A percentile compares a stretch with the other conserved stretches of the same genome.
Conservation (phyloP, 2,329 filamentous ascomycete species). For the Harringtonia aguacate region DNA sequence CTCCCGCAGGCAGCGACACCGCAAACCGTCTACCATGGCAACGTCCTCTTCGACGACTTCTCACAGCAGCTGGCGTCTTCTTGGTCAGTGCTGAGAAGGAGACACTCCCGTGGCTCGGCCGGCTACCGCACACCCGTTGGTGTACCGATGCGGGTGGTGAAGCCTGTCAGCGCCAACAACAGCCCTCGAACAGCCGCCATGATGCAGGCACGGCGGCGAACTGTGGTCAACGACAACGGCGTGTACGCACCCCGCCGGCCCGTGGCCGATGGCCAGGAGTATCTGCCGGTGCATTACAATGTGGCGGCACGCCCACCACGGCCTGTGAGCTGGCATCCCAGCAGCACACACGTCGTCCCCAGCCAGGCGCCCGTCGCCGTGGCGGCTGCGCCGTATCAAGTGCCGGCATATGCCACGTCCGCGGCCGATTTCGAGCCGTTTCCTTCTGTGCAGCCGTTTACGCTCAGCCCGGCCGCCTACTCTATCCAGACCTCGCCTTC, state of each 20-base stretch:
- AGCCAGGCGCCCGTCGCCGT: conserved; percentile 16
- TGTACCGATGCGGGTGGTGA: conserved; percentile 50
- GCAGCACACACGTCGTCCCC: conserved; percentile 35
- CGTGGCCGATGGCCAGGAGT: too few species aligned
- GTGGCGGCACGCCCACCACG: conserved; percentile 27
- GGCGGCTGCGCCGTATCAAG: not conserved
- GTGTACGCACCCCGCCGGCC: too few species aligned
- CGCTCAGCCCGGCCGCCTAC: conserved; percentile 42
- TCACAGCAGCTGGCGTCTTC: conserved; percentile 41
- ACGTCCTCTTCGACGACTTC: conserved; percentile 38
- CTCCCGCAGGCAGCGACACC: conserved; percentile 11
- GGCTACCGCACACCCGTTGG: conserved; percentile 34
- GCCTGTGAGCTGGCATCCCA: conserved; percentile 67
- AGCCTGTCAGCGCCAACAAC: conserved; percentile 52
- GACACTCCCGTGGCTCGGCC: conserved; percentile 37
- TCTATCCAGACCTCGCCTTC: conserved; percentile 48
- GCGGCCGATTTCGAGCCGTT: conserved; percentile 22
- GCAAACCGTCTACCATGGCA: conserved; percentile 15
- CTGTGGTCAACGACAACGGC: conserved; percentile 37
- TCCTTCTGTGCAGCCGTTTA: conserved; percentile 30
- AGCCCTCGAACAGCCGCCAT: conserved; percentile 47
- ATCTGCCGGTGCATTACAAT: not conserved
- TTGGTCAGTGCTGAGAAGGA: conserved; percentile 24
- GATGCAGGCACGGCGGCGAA: conserved; percentile 41
- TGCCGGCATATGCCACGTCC: conserved; percentile 1